phyloP scores from a whole-genome alignment of 169 alveolate species.

The Plasmodium gaboni region DNA sequence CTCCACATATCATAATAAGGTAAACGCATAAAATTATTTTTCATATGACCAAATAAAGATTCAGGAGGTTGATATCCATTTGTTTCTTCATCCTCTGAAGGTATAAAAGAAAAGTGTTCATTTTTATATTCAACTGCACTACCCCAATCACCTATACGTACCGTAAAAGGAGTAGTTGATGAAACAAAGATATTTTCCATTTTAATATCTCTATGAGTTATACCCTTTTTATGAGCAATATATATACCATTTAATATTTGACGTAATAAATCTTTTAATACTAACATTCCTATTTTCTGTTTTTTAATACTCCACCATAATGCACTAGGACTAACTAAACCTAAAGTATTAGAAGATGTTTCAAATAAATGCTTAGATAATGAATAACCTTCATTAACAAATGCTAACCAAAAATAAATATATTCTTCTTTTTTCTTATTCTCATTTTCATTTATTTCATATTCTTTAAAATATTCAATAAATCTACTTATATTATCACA shows the following conservation, averaged over 20 bases:
- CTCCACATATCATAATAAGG: conserved; percentile 77
- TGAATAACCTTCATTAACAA: conserved; percentile 73
- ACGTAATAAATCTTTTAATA: conserved; percentile 36
- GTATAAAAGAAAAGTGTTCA: conserved; percentile 24
- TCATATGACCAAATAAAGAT: conserved; percentile 73
- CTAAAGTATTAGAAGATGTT: conserved; percentile 18
- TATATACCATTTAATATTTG: conserved; percentile 70
- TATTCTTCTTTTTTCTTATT: conserved; percentile 9
- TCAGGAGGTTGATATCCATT: conserved; percentile 76
- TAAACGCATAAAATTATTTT: conserved; percentile 43
- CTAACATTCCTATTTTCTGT: conserved; percentile 73
- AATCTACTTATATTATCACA: conserved; percentile 68
- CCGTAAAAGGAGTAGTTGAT: conserved; percentile 60
- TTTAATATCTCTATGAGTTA: conserved; percentile 72
- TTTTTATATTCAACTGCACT: conserved; percentile 59
- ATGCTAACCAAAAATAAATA: conserved; percentile 56
- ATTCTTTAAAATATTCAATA: conserved; percentile 70
- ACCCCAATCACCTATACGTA: conserved; percentile 77
- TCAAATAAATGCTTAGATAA: conserved; percentile 47
- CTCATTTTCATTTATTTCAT: conserved; percentile 18
- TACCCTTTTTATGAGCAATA: conserved; percentile 43
- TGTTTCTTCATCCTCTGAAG: conserved; percentile 65
- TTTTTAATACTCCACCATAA: conserved; percentile 76
- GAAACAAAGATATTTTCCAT: conserved; percentile 74
- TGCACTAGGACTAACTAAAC: conserved; percentile 45